Base-by-base conservation (phyloP, 768 basidiomycete genomes). In the Podaxis sp. region DNA sequence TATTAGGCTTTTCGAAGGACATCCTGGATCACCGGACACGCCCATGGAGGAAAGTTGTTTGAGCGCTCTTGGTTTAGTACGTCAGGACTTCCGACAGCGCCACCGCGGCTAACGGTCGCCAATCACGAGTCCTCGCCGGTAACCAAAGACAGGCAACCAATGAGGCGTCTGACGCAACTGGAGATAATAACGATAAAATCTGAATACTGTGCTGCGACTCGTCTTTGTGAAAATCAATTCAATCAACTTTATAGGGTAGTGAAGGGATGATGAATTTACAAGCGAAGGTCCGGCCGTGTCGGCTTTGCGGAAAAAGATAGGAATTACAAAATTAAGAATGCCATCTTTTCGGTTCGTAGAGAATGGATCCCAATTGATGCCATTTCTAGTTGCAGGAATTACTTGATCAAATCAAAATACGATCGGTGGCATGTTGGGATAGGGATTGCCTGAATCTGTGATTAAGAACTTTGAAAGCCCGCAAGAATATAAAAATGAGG, bases 41-140 rank as follows among this genome's bases (percentile, higher is more conserved):
- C 19, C 24, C 19, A 39, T 26, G 22, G 49, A 40, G 36, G 36
- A 38, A 39, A 52, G 59, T 52, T 38, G 19, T 40, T 22, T 22
- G 8, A 17, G 33, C 39, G 15, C 40, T 39, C 40, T 28, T 8
- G 39, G 2, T 42, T 51, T 9, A 51, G 22, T 12, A 7, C 17
- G 44, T 57, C 19, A 56, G 55, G 39, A 3, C 38, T 40, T 40
- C 30, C 40, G 40, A 44, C 19, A 62, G 40, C 13, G 59, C 59
- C 39, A 52, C 36, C 26, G 59, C 59, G 53, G 61, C 17, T 48
- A 62, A 56, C n/a, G 22, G 40, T 42, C 19, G 40, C 61, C 61
- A 54, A 55, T 62, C 53, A 55, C 13, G 24, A 30, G 17, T 26
- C 53, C 38, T 61, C 39, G 19, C 53, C 61, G 46, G 61, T 52